Conservation (phyloP, 2,329 filamentous ascomycete species). For the Fusarium coffeatum region DNA sequence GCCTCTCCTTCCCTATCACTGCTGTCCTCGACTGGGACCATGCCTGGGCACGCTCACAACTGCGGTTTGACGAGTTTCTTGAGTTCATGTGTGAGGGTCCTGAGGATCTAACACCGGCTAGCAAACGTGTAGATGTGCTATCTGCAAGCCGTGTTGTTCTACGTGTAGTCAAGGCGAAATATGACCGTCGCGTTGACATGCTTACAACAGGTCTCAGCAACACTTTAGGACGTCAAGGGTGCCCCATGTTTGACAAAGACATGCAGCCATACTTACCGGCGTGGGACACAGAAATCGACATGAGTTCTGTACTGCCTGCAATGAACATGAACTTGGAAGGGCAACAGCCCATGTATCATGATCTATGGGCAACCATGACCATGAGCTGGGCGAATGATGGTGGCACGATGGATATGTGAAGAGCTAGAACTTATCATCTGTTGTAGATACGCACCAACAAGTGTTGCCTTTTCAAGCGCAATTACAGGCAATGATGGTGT, state of each 20-base stretch:
- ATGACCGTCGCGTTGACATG: conserved; percentile 54
- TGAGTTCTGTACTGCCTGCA: conserved; percentile 19
- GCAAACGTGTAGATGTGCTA: conserved; percentile 55
- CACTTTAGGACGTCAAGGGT: conserved; percentile 46
- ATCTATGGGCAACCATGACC: conserved; percentile 63
- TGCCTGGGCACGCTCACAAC: conserved; percentile 52
- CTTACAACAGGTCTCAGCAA: conserved; percentile 28
- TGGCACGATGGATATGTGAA: conserved; percentile 7
- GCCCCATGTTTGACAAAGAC: conserved; percentile 65
- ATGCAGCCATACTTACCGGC: conserved; percentile 58
- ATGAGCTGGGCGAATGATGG: conserved; percentile 55
- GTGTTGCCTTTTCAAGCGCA: not conserved
- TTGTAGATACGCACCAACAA: not conserved
- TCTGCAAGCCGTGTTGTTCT: conserved; percentile 61
- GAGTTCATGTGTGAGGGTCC: conserved; percentile 49
- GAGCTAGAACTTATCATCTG: not conserved
- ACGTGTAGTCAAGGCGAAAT: conserved; percentile 60
- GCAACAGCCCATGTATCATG: conserved; percentile 52
- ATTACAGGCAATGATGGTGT: not conserved
- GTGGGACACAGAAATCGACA: conserved; percentile 56
- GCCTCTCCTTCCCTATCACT: conserved; percentile 59
- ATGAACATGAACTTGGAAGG: conserved; percentile 16
- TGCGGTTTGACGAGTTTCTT: conserved; percentile 57
- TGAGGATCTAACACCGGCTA: conserved; percentile 39
- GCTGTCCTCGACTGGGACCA: conserved; percentile 53